Percentiles rank a stretch among this genome's conserved stretches.
Evolutionary conservation across 2,329 filamentous ascomycete genomes (phyloP).

Genomic region (Venturia effusa): DNA sequence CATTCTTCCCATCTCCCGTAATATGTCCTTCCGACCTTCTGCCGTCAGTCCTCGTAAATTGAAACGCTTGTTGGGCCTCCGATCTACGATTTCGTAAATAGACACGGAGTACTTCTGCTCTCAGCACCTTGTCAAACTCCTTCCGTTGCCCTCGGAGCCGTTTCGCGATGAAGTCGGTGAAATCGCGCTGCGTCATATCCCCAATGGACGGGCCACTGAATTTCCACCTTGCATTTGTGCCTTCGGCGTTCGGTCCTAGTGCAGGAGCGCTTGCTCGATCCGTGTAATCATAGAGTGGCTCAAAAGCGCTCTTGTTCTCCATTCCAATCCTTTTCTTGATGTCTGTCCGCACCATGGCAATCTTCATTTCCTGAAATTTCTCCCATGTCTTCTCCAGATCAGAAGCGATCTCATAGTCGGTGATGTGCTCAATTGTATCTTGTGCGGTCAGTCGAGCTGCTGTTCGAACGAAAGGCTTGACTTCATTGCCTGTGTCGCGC

Average conservation of each 20-base stretch:
- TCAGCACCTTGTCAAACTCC: neutral
- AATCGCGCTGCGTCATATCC: conserved; percentile 44
- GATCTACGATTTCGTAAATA: neutral
- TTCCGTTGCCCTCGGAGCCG: neutral
- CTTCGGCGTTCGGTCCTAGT: conserved; percentile 1
- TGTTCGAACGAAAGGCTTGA: conserved; percentile 1
- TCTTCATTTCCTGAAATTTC: conserved; percentile 76
- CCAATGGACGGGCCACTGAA: conserved; percentile 48
- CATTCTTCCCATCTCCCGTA: neutral
- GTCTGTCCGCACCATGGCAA: conserved; percentile 43
- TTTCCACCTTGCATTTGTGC: conserved; percentile 36
- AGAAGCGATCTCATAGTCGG: conserved; percentile 73
- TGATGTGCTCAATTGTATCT: conserved; percentile 79
- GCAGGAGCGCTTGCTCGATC: conserved; percentile 1
- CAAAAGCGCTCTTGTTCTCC: conserved; percentile 24
- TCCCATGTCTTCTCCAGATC: conserved; percentile 71
- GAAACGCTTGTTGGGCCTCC: neutral
- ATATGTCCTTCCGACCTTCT: neutral
- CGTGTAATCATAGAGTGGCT: conserved; percentile 33
- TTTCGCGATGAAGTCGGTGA: conserved; percentile 35
- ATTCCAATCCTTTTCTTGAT: conserved; percentile 5
- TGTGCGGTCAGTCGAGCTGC: conserved; percentile 61
- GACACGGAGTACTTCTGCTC: neutral
- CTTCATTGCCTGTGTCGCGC: conserved; percentile 51
- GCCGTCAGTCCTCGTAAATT: neutral